Percentiles rank a stretch among this genome's conserved stretches.
These are phyloP conservation scores for Xylaria curta DNA, from an alignment of 495 filamentous ascomycete genomes.

Conservation along the genomic window DNA sequence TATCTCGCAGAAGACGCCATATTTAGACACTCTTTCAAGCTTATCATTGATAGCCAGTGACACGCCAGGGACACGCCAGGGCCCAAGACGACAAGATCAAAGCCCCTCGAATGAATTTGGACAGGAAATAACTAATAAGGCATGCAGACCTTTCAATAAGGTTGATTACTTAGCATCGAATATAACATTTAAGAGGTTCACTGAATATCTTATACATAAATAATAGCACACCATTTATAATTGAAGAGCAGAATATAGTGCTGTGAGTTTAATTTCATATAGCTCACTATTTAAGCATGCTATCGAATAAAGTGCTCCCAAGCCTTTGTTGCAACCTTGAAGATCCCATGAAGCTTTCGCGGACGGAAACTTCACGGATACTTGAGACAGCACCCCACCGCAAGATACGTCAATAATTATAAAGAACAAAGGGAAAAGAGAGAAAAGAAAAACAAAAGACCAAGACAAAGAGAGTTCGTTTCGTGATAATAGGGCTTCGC, in stretches of 20 bases:
- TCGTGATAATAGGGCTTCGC: background rate
- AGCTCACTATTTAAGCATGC: too few relatives aligned
- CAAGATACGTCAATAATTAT: background rate
- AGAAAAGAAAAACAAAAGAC: background rate
- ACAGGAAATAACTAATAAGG: too few relatives aligned
- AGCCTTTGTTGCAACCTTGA: background rate
- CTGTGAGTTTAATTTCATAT: background rate
- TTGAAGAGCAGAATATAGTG: background rate
- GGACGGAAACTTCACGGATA: background rate
- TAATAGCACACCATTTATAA: background rate
- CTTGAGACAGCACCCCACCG: background rate
- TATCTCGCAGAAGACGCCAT: too few relatives aligned
- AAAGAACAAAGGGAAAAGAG: background rate
- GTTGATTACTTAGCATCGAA: too few relatives aligned
- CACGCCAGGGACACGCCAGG: too few relatives aligned
- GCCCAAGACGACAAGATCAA: too few relatives aligned
- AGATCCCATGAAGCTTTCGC: background rate
- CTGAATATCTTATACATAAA: background rate
- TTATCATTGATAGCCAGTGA: too few relatives aligned
- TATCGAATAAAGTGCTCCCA: background rate
- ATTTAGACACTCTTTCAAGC: too few relatives aligned
- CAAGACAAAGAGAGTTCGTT: background rate
- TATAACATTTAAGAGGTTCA: too few relatives aligned
- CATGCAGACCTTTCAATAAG: too few relatives aligned
- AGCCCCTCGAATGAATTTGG: too few relatives aligned